phyloP scores from a whole-genome alignment of 2,329 filamentous ascomycete species.

The Neonectria punicea region DNA sequence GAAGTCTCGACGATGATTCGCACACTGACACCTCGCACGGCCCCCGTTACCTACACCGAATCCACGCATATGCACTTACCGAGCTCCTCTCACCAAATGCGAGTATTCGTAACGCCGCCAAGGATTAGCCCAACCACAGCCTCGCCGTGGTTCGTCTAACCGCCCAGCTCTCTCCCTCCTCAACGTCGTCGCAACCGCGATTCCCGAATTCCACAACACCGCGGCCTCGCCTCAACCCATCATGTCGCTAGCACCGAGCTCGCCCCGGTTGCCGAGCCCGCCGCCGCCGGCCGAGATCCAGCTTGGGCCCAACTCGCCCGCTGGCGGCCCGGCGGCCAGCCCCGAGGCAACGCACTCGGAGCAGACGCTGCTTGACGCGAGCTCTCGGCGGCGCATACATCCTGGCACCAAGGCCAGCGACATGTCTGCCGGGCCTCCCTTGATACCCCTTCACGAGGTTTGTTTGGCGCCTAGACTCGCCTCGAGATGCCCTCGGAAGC shows the following conservation, averaged over 20 bases:
- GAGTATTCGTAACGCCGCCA: conserved; percentile 24
- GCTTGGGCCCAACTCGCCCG: conserved; percentile 81
- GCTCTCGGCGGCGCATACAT: conserved; percentile 85
- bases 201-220: conserved; percentile 18
- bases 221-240: conserved; percentile 31
- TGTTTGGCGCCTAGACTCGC: conserved; percentile 39
- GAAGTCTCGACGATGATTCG: conserved; percentile 8
- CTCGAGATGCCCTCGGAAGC: not conserved
- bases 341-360: conserved; percentile 71
- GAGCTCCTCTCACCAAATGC: conserved; percentile 21
- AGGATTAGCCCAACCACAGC: conserved; percentile 28
- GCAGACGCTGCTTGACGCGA: conserved; percentile 73
- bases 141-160: conserved; percentile 15
- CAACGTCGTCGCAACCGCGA: conserved; percentile 27
- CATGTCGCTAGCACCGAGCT: conserved; percentile 76
- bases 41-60: conserved; percentile 36
- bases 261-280: conserved; percentile 92
- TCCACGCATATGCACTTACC: conserved; percentile 38
- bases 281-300: conserved; percentile 96
- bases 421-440: conserved; percentile 90
- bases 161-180: conserved; percentile 6
- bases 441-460: conserved; percentile 87
- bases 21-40: conserved; percentile 28
- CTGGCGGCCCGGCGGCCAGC: conserved; percentile 63
- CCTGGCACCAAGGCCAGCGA: conserved; percentile 92